Percentiles rank a stretch among this genome's conserved stretches.
phyloP scores from a whole-genome alignment of 2,329 filamentous ascomycete genomes.

The Basipetospora chlamydospora region DNA sequence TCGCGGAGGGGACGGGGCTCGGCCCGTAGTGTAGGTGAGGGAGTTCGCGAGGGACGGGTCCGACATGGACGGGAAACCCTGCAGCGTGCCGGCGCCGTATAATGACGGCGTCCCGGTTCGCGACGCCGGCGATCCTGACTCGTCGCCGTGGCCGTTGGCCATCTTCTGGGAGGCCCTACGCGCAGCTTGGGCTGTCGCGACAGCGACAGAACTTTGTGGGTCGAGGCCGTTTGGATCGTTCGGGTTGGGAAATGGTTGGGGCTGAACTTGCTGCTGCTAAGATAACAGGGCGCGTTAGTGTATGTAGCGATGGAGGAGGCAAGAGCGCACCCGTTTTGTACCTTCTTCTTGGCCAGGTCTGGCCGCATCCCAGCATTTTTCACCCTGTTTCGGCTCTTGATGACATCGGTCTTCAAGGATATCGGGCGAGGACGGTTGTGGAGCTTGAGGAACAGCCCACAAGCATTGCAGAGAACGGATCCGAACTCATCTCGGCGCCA shows the following conservation, averaged over 20 bases:
- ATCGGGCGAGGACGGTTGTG: conserved; percentile 88
- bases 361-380: conserved; percentile 57
- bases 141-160: conserved; percentile 57
- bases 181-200: conserved; percentile 32
- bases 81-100: conserved; percentile 53
- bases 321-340: conserved; percentile 21
- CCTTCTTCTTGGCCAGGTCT: conserved; percentile 73
- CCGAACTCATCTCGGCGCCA: conserved; percentile 96
- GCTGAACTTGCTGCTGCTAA: conserved; percentile 22
- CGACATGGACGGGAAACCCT: conserved; percentile 67
- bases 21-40: conserved; percentile 28
- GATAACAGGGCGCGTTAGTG: conserved; percentile 7
- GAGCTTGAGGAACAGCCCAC: conserved; percentile 91
- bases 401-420: conserved; percentile 96
- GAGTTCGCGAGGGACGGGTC: conserved; percentile 52
- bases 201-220: conserved; percentile 40
- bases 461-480: conserved; percentile 94
- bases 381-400: conserved; percentile 96
- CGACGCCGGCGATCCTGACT: conserved; percentile 64
- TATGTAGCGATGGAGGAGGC: background rate
- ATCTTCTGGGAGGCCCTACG: conserved; percentile 56
- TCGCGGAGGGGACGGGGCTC: conserved; percentile 40
- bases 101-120: conserved; percentile 66
- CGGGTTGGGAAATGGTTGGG: conserved; percentile 23
- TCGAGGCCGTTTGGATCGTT: conserved; percentile 45